These are phyloP conservation scores for Ailanthus altissimus DNA, from an alignment of 345 rosid genomes.

Conservation along the genomic window DNA sequence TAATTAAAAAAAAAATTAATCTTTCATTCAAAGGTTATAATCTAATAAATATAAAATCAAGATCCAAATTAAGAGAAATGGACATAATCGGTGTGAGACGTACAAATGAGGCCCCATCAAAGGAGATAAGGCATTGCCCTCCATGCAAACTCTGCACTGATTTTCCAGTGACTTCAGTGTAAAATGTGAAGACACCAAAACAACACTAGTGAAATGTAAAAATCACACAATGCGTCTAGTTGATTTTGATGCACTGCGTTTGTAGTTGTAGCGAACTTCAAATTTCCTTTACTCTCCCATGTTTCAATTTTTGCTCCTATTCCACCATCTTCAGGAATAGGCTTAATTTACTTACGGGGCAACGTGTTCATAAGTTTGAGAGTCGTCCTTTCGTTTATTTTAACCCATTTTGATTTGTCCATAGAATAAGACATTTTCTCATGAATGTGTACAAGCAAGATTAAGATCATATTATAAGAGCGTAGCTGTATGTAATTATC, in stretches of 20 bases:
- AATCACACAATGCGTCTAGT: neutral
- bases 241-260: neutral
- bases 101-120: constrained; percentile 15
- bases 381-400: no score
- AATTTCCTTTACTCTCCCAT: neutral
- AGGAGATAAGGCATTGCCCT: constrained; percentile 3
- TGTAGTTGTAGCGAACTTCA: neutral
- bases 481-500: neutral
- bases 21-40: neutral
- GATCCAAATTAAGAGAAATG: neutral
- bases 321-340: neutral
- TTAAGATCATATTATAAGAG: neutral
- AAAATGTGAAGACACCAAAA: neutral
- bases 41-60: no score
- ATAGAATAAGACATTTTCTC: neutral
- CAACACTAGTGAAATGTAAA: neutral
- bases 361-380: no score
- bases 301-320: neutral
- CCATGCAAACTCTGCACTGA: neutral
- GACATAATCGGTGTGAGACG: neutral
- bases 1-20: neutral
- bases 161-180: constrained; percentile 4
- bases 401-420: neutral
- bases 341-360: no score
- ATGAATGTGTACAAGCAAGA: neutral